These are phyloP conservation scores for Euphorbia celastroides DNA, from an alignment of 441 rosid species.

Conservation along the genomic window DNA sequence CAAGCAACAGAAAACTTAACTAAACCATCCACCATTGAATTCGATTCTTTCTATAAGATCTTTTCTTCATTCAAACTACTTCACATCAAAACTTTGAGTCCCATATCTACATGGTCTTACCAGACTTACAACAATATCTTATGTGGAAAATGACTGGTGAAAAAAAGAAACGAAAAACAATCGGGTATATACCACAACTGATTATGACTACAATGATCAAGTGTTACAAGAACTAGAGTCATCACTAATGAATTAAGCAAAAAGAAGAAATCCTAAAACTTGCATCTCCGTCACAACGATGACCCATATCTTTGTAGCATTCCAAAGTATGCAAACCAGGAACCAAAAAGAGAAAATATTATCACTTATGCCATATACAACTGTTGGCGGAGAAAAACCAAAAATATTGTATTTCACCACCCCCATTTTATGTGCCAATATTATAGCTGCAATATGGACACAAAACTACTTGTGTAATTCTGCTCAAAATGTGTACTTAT, in stretches of 20 bases:
- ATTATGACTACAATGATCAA: not conserved
- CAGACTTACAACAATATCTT: not conserved
- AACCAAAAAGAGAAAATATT: not conserved
- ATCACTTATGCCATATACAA: not conserved
- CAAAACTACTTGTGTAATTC: slow-evolving; percentile 5
- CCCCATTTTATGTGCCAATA: slow-evolving; percentile 17
- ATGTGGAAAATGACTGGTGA: not conserved
- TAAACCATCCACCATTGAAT: not conserved
- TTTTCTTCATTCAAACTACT: not conserved
- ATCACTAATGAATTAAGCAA: too few species aligned
- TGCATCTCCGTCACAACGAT: not conserved
- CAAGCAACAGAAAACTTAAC: not conserved
- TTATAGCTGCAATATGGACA: not conserved
- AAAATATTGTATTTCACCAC: slow-evolving; percentile 21
- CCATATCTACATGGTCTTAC: not conserved
- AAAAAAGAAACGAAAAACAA: too few species aligned
- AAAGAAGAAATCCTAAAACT: not conserved
- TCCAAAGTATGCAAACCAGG: not conserved
- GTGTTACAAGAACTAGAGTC: too few species aligned
- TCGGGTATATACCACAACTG: not conserved
- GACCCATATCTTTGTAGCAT: not conserved
- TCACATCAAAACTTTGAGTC: not conserved
- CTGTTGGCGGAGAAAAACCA: slow-evolving; percentile 7
- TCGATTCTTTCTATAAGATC: not conserved
- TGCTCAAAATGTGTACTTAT: slow-evolving; percentile 3